Base-by-base conservation (phyloP, 208 protist genomes). In the Tritrichomonas musculus region DNA sequence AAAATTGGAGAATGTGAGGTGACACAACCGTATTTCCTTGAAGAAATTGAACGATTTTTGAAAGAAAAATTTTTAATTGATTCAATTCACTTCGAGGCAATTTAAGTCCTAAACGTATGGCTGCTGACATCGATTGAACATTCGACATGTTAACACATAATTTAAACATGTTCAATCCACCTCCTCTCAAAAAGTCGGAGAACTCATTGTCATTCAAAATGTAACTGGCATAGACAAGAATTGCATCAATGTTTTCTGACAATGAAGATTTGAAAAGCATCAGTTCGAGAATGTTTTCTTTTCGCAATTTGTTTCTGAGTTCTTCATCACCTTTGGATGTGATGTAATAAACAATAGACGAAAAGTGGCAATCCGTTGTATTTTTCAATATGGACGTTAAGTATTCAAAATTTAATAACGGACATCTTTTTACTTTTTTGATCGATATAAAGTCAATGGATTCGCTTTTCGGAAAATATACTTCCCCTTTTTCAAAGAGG, bases 381-480 rank as follows among this genome's bases (percentile, higher is more conserved):
- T 88, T 30, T 36, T 88, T 88, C 41, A 88, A 57, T 39, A 57
- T 30, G 0, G 13, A 39, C 5, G 47, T 33, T n/a, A 88, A 36
- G 39, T 88, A 88, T 39, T 88, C 41, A 49, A 49, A 9, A 17
- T 88, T 57, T 30, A 88, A 50, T 2, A 47, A 47, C 33, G 73
- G 73, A 53, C 73, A 84, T 47, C 36, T 11, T 13, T 53, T 8
- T 33, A n/a, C 53, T 17, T 25, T 53, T 44, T 84, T 84, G 36
- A 84, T 84, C 0, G 3, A 9, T 49, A 8, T 1, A 44, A 84
- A 84, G 13, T 33, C 25, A 69, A 69, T 69, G 3, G 11, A 8
- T 33, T 84, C 73, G 25, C n/a, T 84, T 53, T n/a, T n/a, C 53
- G 73, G 73, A 47, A 88, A 88, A 57, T 60, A 88, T 2, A 88